phyloP scores from a whole-genome alignment of 805 yeast species.

The Torulaspora microellipsoides region DNA sequence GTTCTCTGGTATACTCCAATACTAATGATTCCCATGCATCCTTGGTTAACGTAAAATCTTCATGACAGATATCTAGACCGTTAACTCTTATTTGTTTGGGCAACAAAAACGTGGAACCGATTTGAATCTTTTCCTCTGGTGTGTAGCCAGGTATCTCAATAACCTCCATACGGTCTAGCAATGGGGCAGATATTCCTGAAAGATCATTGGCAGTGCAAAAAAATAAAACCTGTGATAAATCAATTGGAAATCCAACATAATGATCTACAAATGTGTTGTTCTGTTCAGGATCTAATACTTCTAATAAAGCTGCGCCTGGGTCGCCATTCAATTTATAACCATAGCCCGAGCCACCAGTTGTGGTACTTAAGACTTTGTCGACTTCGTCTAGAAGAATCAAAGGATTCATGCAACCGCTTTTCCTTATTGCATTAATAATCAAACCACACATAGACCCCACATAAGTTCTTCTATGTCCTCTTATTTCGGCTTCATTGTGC shows the following conservation, averaged over 20 bases:
- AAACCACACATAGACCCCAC: slow-evolving; percentile 92
- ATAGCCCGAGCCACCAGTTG: slow-evolving; percentile 23
- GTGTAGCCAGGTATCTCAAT: slow-evolving; percentile 78
- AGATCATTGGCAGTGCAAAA: slow-evolving; percentile 84
- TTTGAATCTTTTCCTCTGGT: slow-evolving; percentile 66
- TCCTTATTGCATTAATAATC: slow-evolving; percentile 68
- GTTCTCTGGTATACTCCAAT: slow-evolving; percentile 70
- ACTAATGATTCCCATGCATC: slow-evolving; percentile 59
- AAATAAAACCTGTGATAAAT: slow-evolving; percentile 73
- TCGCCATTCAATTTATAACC: slow-evolving; percentile 59
- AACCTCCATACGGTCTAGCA: slow-evolving; percentile 79
- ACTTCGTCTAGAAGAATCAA: slow-evolving; percentile 80
- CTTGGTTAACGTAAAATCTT: slow-evolving; percentile 44
- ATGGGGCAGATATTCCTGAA: slow-evolving; percentile 65
- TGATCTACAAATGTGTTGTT: slow-evolving; percentile 74
- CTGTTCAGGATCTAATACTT: slow-evolving; percentile 88
- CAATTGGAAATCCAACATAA: slow-evolving; percentile 80
- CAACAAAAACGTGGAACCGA: slow-evolving; percentile 61
- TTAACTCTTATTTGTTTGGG: slow-evolving; percentile 71
- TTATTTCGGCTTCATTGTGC: slow-evolving; percentile 80
- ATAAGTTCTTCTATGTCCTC: slow-evolving; percentile 88
- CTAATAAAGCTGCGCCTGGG: slow-evolving; percentile 84
- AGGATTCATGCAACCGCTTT: slow-evolving; percentile 74
- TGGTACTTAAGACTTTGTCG: slow-evolving; percentile 59
- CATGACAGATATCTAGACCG: slow-evolving; percentile 43